phyloP scores from a whole-genome alignment of 1,284 basidiomycete genomes.

The Moesziomyces sp. region DNA sequence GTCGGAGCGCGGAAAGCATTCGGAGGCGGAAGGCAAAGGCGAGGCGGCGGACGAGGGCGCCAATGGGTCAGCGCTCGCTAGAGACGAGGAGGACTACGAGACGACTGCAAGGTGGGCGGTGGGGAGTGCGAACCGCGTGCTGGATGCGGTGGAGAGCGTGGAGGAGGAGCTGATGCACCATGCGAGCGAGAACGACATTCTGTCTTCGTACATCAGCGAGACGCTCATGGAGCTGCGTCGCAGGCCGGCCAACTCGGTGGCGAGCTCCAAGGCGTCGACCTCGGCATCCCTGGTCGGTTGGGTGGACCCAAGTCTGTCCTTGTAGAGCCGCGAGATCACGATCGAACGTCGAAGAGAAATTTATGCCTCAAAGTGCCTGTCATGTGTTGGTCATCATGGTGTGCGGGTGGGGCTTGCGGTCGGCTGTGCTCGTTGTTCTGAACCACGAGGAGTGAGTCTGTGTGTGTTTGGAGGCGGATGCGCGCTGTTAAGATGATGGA shows the following conservation, averaged over 20 bases:
- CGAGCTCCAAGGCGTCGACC: background rate
- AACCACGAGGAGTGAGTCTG: too few relatives aligned
- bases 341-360: too few relatives aligned
- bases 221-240: conserved; percentile 54
- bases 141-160: conserved; percentile 55
- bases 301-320: conserved; percentile 11
- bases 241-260: conserved; percentile 6
- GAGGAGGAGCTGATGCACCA: conserved; percentile 56
- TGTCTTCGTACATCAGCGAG: conserved; percentile 61
- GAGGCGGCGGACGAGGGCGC: conserved; percentile 2
- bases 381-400: too few relatives aligned
- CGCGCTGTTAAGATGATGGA: too few relatives aligned
- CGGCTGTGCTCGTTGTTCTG: too few relatives aligned
- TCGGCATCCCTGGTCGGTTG: background rate
- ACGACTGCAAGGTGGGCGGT: conserved; percentile 45
- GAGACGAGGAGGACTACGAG: conserved; percentile 26
- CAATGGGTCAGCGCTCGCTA: background rate
- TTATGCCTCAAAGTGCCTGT: too few relatives aligned
- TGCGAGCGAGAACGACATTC: conserved; percentile 60
- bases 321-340: background rate
- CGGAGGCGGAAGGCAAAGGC: conserved; percentile 1
- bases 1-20: conserved; percentile 20
- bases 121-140: conserved; percentile 45
- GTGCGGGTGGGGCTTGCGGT: too few relatives aligned
- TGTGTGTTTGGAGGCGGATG: too few relatives aligned